Percentiles rank a stretch among this genome's conserved stretches.
Evolutionary conservation across 805 yeast genomes (phyloP).

Genomic region (Metschnikowia koreensis): DNA sequence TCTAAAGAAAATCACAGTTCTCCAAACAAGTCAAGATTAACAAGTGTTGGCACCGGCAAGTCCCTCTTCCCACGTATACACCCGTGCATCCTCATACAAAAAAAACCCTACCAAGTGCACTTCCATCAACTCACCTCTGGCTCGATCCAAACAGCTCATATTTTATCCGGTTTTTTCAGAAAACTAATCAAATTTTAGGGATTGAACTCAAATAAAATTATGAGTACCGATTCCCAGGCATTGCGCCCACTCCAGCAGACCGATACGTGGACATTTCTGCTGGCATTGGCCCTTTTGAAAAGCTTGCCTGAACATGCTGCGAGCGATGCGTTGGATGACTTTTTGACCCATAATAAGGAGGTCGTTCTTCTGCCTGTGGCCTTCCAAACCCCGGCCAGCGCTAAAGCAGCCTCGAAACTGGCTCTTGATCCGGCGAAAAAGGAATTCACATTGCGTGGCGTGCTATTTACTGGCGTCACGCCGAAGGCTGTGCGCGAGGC

Average conservation of each 20-base stretch:
- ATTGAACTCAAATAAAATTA: background rate
- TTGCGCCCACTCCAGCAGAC: slow-evolving; percentile 19
- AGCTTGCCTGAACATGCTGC: slow-evolving; percentile 31
- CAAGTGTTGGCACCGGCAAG: background rate
- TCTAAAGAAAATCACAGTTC: too few relatives aligned
- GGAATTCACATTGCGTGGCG: slow-evolving; percentile 41
- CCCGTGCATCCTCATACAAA: slow-evolving; percentile 1
- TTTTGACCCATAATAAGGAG: slow-evolving; percentile 31
- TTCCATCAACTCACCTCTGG: background rate
- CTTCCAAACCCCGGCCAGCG: slow-evolving; percentile 14
- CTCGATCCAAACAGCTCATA: background rate
- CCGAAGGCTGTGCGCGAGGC: slow-evolving; percentile 39
- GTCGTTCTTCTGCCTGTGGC: slow-evolving; percentile 34
- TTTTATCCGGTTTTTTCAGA: background rate
- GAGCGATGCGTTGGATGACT: slow-evolving; percentile 40
- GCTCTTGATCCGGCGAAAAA: slow-evolving; percentile 12
- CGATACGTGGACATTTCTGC: slow-evolving; percentile 37
- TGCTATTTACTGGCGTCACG: slow-evolving; percentile 35
- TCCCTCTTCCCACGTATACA: background rate
- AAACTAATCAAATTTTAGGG: background rate
- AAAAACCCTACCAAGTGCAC: background rate
- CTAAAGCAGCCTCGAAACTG: background rate
- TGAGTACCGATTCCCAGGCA: background rate
- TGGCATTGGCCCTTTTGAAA: slow-evolving; percentile 34
- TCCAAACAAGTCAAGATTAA: too few relatives aligned